Evolutionary conservation across 495 filamentous ascomycete genomes (phyloP), one percentile per base, ranked within the genome.

Genomic region (Amniculicola lignicola): DNA sequence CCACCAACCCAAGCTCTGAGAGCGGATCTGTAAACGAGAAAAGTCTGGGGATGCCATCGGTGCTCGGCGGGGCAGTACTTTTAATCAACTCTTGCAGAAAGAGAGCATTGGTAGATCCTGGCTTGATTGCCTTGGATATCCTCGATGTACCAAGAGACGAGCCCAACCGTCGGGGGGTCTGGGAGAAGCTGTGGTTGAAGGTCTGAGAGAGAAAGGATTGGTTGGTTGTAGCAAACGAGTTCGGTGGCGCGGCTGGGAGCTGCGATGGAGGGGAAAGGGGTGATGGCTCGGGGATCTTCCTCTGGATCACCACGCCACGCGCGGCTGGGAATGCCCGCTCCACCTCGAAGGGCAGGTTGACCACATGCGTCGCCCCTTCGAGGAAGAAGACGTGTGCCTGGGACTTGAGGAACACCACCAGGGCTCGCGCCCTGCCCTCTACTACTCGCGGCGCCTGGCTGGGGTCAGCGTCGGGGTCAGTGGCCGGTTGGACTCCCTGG

Each of bases 301-400:
- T 74, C 65, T 96, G 91, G 51, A 99, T 81, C 16, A 99, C 76
- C 25, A 96, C 73, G 9, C 93, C 93, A 16, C 80, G 75, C 4
- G 89, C 84, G 16, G 89, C 86, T 12, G 91, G 83, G 71, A 91
- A 88, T 9, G 88, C 89, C 42, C 79, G 82, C 63, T 96, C 89
- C 29, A 96, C 86, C 69, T 96, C 90, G 63, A 99, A 97, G 12
- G 93, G 90, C 54, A 99, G 79, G 68, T 94, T 87, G 51, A 97
- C 81, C 51, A 94, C 82, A 79, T 97, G 89, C 69, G 82, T 95
- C 21, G 87, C 81, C 3, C 90, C 90, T 15, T 85, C 77, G n/a
- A 96, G 79, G 67, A 92, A 95, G 75, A 87, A 94, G 62, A 97
- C 81, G 65, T 96, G 93, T 21, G 89, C 90, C 65, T 96, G 92